Base-by-base conservation (phyloP, 1,284 basidiomycete genomes). In the Entoloma clypeatum region DNA sequence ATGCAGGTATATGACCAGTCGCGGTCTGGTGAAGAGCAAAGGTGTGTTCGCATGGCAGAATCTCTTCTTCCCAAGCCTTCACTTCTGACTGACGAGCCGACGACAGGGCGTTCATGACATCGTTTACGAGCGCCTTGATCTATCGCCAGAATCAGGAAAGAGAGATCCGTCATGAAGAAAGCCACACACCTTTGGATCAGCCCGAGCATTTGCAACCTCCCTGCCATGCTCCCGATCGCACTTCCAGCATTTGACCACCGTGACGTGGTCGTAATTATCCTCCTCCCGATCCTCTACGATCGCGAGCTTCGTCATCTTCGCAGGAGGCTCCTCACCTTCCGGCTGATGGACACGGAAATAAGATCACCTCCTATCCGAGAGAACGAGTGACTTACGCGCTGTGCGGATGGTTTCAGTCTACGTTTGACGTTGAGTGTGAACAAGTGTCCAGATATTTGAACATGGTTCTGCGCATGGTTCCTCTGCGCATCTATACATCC, bases 1-100 rank as follows among this genome's bases (percentile, higher is more conserved):
- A 52, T 3, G 76, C 68, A 1, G 68, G 64, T 22, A 86, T 83
- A 10, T 65, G 66, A 2, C 70, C 74, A 0, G 69, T 69, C 0
- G 64, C 52, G 3, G 72, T 62, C 59, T 93, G 94, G 37, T 87
- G 69, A 0, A 99, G 72, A 9, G 79, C 79, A 7, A 87, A 67
- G 0, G 92, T 89, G 57, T 99, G 95, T 57, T 91, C 82, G 69
- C 95, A 99, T 3, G 89, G 65, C 0, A 74, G 58, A 22, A 97
- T 86, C 58, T 98, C 95, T 63, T 98, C 93, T 58, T 96, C 92
- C 95, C 96, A 99, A 2, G 94, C 90, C 63, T 97, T 88, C 43
- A 99, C 90, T 58, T 98, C 93, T 1, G 85, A 90, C 57, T 93
- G 87, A 39, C 92, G 87, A 0, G 91, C 86, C 0, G 92, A 95